phyloP scores from a whole-genome alignment of 2,329 filamentous ascomycete genomes.

The Hypoxylon sp. region DNA sequence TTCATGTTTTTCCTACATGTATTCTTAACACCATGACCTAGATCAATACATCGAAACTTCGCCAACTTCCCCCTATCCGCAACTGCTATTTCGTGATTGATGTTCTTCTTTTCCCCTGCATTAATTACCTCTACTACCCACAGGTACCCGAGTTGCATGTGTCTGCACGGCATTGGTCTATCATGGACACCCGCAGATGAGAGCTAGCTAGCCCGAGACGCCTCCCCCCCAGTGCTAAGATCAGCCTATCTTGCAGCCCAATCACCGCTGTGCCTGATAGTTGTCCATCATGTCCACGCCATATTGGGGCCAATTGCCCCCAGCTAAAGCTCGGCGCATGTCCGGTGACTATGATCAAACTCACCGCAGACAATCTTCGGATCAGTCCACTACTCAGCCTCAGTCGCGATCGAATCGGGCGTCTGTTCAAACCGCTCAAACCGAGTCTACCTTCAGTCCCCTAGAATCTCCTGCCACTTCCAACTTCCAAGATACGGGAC shows the following conservation, averaged over 20 bases:
- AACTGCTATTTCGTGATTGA: conserved; percentile 22
- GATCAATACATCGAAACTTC: conserved; percentile 32
- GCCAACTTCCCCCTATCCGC: conserved; percentile 23
- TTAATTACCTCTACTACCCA: conserved; percentile 41
- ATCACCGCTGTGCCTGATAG: conserved; percentile 40
- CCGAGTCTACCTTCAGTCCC: conserved; percentile 70
- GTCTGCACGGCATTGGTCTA: conserved; percentile 61
- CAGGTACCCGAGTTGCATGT: conserved; percentile 53
- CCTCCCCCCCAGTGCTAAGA: conserved; percentile 31
- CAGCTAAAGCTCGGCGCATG: conserved; percentile 60
- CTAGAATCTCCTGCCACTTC: conserved; percentile 67
- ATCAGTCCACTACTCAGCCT: conserved; percentile 53
- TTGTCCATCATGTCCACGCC: conserved; percentile 59
- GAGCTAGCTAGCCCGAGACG: conserved; percentile 38
- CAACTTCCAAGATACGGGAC: conserved; percentile 63
- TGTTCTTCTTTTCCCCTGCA: conserved; percentile 38
- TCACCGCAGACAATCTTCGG: conserved; percentile 54
- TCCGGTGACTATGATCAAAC: conserved; percentile 53
- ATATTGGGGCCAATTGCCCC: conserved; percentile 71
- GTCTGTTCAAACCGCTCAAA: conserved; percentile 68
- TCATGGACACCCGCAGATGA: conserved; percentile 46
- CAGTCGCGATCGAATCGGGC: conserved; percentile 62
- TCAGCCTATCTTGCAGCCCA: conserved; percentile 46
- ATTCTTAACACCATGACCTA: conserved; percentile 23
- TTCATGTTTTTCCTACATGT: too few species aligned